Percentiles rank a stretch among this genome's conserved stretches.
Evolutionary conservation across 2,329 filamentous ascomycete genomes (phyloP).

Genomic region (Aspergillus japonicus): DNA sequence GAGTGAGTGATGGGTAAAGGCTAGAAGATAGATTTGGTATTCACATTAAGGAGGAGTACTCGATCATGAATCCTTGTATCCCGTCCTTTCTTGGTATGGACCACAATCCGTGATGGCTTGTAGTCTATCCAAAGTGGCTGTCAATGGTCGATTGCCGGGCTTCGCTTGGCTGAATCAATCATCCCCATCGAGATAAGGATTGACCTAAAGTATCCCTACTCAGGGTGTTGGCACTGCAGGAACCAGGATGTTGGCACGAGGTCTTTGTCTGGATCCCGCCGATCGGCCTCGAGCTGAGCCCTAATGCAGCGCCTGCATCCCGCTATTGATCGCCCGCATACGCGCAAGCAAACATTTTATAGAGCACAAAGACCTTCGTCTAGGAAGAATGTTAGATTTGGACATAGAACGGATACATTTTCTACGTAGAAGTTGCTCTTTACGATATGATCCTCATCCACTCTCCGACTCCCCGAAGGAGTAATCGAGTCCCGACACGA

Average conservation of each 20-base stretch:
- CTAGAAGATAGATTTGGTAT: no score
- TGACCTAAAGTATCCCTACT: neutral
- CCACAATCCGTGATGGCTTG: no score
- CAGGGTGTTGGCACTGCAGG: neutral
- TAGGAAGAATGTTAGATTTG: no score
- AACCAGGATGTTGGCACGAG: neutral
- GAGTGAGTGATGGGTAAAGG: no score
- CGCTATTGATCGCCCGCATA: neutral
- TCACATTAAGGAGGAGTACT: no score
- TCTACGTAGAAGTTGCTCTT: neutral
- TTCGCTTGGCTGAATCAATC: no score
- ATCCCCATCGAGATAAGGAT: neutral
- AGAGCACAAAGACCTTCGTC: neutral
- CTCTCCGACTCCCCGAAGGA: neutral
- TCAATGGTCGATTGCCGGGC: no score
- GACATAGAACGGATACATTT: no score
- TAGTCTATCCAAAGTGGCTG: no score
- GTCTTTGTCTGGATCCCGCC: neutral
- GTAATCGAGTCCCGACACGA: neutral
- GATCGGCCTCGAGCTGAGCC: neutral
- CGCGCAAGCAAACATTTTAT: neutral
- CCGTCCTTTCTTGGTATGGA: no score
- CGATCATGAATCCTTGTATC: no score
- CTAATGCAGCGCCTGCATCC: neutral
- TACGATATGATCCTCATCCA: neutral